A percentile compares a stretch with the other conserved stretches of the same genome.
Conservation (phyloP, 2,329 filamentous ascomycete species). For the Tolypocladium tropicale region DNA sequence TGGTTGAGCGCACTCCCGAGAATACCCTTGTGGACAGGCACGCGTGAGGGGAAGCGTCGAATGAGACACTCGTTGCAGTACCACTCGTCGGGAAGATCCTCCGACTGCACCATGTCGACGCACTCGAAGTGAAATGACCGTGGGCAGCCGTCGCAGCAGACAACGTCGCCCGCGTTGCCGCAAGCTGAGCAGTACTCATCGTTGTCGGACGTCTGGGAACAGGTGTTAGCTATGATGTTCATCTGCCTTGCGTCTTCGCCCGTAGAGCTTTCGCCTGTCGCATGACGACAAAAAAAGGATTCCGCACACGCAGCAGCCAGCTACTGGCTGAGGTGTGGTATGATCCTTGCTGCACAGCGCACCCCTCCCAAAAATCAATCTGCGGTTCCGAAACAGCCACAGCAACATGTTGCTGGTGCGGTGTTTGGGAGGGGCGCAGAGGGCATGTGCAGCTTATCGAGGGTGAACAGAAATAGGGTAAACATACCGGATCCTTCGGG, state of each 20-base stretch:
- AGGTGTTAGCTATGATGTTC: slow-evolving; percentile 17
- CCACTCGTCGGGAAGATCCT: slow-evolving; percentile 65
- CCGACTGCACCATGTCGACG: slow-evolving; percentile 67
- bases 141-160: slow-evolving; percentile 90
- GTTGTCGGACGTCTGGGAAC: slow-evolving; percentile 48
- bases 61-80: slow-evolving; percentile 66
- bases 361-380: slow-evolving; percentile 1
- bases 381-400: background rate
- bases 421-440: background rate
- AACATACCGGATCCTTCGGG: slow-evolving; percentile 42
- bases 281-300: slow-evolving; percentile 2
- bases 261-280: background rate
- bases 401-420: background rate
- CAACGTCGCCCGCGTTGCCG: slow-evolving; percentile 69
- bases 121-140: slow-evolving; percentile 87
- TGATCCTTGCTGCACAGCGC: slow-evolving; percentile 4
- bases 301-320: slow-evolving; percentile 1
- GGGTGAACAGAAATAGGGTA: background rate
- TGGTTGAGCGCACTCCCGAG: slow-evolving; percentile 54
- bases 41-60: slow-evolving; percentile 33
- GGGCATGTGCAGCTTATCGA: background rate
- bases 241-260: background rate
- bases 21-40: slow-evolving; percentile 38
- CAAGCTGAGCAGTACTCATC: slow-evolving; percentile 87
- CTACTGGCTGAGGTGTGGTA: background rate